Evolutionary conservation across 768 basidiomycete genomes (phyloP), one percentile per base, ranked within the genome.

Genomic region (Pleurotus citrinopileatus): DNA sequence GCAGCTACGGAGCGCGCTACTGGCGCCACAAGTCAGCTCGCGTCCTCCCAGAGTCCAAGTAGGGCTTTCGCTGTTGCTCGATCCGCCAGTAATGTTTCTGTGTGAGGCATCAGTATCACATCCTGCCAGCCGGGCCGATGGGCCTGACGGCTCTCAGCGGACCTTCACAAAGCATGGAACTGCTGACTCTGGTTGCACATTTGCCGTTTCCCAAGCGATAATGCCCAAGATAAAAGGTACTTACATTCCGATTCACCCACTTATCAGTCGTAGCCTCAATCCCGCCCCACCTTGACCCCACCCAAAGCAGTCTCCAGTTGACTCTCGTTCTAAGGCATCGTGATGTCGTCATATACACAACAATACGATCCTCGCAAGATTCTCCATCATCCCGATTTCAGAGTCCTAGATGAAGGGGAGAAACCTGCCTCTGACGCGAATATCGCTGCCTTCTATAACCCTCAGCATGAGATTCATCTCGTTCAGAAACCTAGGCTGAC

Each of bases 371-470:
- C 83, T 54, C 74, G 73, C 59, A 82, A 80, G 65, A 72, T 83
- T 51, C 73, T 84, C 8, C 70, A 82, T 55, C 72, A 83, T 53
- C 77, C 81, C 27, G 71, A 74, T 13, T 85, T 85, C 67, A 77
- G 73, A 55, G 69, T 85, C 56, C 65, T 84, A 15, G 70, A 70
- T 38, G 60, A 67, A 13, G 81, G 75, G 37, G 83, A 84, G 60
- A 76, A 72, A 55, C 79, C 79, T 2, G 57, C 69, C 6, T 62
- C 76, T 3, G 72, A 65, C 34, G 67, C 68, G 32, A 77, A 77
- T 56, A 74, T 77, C 32, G 83, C 83, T 34, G 82, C 79, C 0
- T 86, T 83, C 62, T 86, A 86, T 59, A 85, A 86, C 62, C 81
- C 81, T 1, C 67, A 69, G 2, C 80, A 84, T 57, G 81, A 84